Conservation (phyloP, 495 filamentous ascomycete species). For the Aspergillus bertholletiae region DNA sequence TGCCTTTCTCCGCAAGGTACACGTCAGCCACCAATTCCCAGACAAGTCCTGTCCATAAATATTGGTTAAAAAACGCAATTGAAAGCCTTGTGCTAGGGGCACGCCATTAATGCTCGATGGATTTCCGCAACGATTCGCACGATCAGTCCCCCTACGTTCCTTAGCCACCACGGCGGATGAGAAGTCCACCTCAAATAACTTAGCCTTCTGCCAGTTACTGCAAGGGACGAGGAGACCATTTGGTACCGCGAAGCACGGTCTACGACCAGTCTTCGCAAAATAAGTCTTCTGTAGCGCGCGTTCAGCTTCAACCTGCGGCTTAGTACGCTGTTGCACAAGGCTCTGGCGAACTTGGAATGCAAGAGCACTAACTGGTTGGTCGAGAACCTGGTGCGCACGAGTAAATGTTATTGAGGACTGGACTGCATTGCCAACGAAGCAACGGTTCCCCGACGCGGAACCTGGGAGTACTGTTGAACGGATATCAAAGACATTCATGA, state of each 20-base stretch:
- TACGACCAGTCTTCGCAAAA: neutral
- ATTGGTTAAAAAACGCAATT: neutral
- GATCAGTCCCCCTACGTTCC: neutral
- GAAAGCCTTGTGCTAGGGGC: neutral
- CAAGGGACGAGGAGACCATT: slow-evolving; percentile 1
- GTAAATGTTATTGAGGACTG: slow-evolving; percentile 4
- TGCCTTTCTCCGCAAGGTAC: neutral
- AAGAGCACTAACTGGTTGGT: slow-evolving; percentile 13
- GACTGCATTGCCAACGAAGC: slow-evolving; percentile 20
- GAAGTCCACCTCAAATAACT: slow-evolving; percentile 14
- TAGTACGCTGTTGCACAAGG: slow-evolving; percentile 24
- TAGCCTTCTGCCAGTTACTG: slow-evolving; percentile 11
- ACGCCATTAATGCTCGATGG: too few species aligned
- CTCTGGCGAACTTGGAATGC: slow-evolving; percentile 28
- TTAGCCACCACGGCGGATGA: slow-evolving; percentile 8
- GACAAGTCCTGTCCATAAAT: slow-evolving; percentile 36
- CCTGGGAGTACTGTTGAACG: slow-evolving; percentile 7
- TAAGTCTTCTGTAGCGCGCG: slow-evolving; percentile 1
- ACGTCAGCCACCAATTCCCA: slow-evolving; percentile 43
- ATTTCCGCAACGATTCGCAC: neutral
- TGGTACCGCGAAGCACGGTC: neutral
- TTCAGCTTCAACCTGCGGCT: slow-evolving; percentile 6
- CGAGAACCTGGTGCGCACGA: slow-evolving; percentile 21
- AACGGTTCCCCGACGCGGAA: slow-evolving; percentile 4
- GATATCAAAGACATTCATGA: slow-evolving; percentile 23